Evolutionary conservation across 805 yeast species (phyloP), one percentile per base, ranked within the genome.

Genomic region (Yueomyces sp.): DNA sequence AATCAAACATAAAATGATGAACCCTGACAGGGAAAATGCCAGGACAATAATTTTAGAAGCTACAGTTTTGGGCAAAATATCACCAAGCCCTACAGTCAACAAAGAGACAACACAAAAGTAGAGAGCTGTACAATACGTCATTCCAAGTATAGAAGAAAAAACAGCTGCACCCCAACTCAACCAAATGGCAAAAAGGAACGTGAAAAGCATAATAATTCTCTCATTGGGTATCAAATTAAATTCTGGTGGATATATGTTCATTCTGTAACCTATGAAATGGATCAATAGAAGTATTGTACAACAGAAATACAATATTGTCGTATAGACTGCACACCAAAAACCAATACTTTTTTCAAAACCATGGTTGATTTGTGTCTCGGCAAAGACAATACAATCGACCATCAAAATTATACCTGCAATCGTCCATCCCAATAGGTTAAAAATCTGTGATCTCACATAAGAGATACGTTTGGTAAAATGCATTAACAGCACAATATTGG

Each of bases 41-140:
- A 86, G 64, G 1, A 73, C 65, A 47, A 83, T 61, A 0, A 78
- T 79, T 54, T 75, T 74, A 0, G 81, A 70, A 1, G 77, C 75
- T 2, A 69, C 63, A 1, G 71, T 60, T 0, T 45, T 36, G 0
- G 95, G 88, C 0, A 70, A 65, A 33, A 81, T 68, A 52, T 83
- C 92, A 36, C 95, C 95, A 19, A 80, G 66, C 0, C 96, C 96
- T 30, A 87, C 73, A 1, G 96, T 87, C 40, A 84, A 65, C 37
- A 81, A 64, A 0, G 94, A 78, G 1, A 83, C 86, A 8, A 75
- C 73, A 52, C 86, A 77, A 57, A 73, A 85, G 56, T 84, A 86
- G 40, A 85, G 56, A 0, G 84, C 77, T n/a, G 77, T 69, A 0
- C 87, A 86, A 55, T 72, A 83, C 1, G 70, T 65, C 7, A 76